Evolutionary conservation across 2,329 filamentous ascomycete species (phyloP), one percentile per base, ranked within the genome.

Genomic region (Herpomyces periplanetae): DNA sequence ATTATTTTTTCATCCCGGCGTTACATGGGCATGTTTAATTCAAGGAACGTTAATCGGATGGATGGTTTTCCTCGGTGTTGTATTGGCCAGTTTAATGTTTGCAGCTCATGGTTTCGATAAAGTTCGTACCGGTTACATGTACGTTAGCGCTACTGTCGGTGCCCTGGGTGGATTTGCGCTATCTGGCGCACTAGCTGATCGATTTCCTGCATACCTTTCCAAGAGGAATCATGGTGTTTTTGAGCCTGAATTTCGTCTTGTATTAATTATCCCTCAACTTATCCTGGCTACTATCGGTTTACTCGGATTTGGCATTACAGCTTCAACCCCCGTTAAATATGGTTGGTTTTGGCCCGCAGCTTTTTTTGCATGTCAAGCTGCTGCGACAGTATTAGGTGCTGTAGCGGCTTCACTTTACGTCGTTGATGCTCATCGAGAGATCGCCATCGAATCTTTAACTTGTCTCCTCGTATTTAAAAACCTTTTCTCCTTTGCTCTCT

Each of bases 401-500:
- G 69, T 87, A 2, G 60, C 66, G 2, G 64, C 58, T 24, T 65
- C 66, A 1, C 42, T 87, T 10, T 91, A 91, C 33, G 62, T 88
- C 31, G 65, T 87, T 4, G 75, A 88, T 39, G 73, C 73, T 0
- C 75, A 88, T 38, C 60, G 71, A 62, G 60, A 75, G 25, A 54
- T 85, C 22, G 56, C 66, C 1, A 54, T 87, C 18, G 73, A 88
- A 38, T 65, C 59, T 4, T 85, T 87, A 35, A 87, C 71, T 0
- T 66, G 68, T 38, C 52, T 80, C 34, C 51, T 87, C 26, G 59
- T 87, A 20, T 87, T 88, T 47, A 88, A 88, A 40, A 87, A 88
- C 38, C 51, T 88, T 25, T 85, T 88, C 41, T 65, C 60, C 25
- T 88, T 84, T 30, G 54, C 57, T 4, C 43, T 88, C 21, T 85